These are phyloP conservation scores for Knoxdaviesia proteae DNA, from an alignment of 2,329 filamentous ascomycete genomes.

Conservation along the genomic window DNA sequence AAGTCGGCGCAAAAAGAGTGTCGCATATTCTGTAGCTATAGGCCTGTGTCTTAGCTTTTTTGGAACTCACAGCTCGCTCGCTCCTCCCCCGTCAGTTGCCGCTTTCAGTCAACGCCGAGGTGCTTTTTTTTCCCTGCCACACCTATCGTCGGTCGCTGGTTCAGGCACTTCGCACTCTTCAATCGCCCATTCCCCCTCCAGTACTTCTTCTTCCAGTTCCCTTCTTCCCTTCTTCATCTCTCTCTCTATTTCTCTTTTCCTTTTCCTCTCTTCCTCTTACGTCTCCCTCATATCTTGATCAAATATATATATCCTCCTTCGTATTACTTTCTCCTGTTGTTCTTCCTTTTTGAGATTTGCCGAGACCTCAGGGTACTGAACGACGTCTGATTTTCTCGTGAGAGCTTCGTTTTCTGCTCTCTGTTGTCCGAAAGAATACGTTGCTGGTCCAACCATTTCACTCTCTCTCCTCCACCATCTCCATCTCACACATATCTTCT, in stretches of 20 bases:
- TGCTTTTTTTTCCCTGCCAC: not conserved
- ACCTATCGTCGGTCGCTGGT: too few relatives aligned
- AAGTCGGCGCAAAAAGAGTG: too few relatives aligned
- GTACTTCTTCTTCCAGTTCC: not conserved
- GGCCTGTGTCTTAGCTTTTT: not conserved
- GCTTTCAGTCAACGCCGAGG: slow-evolving; percentile 3
- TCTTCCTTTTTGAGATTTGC: too few relatives aligned
- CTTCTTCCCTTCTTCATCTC: not conserved
- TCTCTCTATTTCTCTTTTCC: not conserved
- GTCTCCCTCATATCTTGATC: not conserved
- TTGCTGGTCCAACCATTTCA: too few relatives aligned
- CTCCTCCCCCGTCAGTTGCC: not conserved
- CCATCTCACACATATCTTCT: slow-evolving; percentile 3
- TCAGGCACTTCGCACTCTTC: too few relatives aligned
- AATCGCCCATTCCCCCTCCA: not conserved
- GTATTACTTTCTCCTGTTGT: not conserved
- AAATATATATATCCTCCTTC: not conserved
- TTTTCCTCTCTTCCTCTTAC: not conserved
- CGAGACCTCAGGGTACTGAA: too few relatives aligned
- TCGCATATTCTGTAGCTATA: too few relatives aligned
- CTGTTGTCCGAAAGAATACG: too few relatives aligned
- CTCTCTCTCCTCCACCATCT: too few relatives aligned
- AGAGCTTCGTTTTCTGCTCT: too few relatives aligned
- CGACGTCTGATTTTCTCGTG: too few relatives aligned
- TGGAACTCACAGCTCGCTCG: not conserved